Evolutionary conservation across 176 grass and related monocot genomes (phyloP), one percentile per base, ranked within the genome.

Genomic region (Aegilops bicornis): DNA sequence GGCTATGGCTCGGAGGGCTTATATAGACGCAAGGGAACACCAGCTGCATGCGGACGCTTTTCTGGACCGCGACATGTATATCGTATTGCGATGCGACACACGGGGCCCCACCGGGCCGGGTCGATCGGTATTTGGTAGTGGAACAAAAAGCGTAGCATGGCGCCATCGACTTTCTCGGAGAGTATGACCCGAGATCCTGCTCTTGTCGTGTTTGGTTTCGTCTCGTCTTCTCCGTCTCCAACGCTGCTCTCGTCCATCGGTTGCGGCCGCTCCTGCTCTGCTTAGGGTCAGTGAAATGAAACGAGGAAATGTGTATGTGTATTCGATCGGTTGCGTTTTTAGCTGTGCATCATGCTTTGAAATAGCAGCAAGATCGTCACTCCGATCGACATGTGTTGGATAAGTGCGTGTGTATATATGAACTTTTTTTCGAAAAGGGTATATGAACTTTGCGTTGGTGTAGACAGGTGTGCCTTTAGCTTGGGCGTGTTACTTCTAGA

Each of bases 1-100:
- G 74, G 62, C 23, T 31, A 35, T 22, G 10, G 36, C 72, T n/a
- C 20, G 3, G 24, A 59, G 60, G 30, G 75, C 40, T 94, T 94
- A 87, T 94, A 94, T 91, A 94, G 79, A 40, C 80, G 50, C 74
- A 37, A 43, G 83, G 75, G 33, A 27, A 27, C 7, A 73, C 19
- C 64, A 88, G 67, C 35, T 79, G 72, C 73, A 54, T 66, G 73
- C 40, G 37, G 20, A 13, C 45, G 68, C 39, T 63, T 39, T 42
- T 40, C 22, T 80, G 25, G 27, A 76, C 69, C 59, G 72, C 72
- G 86, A 48, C 56, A 20, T 59, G 56, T 9, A 22, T 20, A 7
- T 22, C 20, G 8, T 40, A 36, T 76, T 35, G 56, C 23, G 42
- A 69, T 25, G 63, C 16, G 86, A 88, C 86, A 90, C 70, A 48